phyloP scores from a whole-genome alignment of 129 eudicot species.

The Escallonia herrerae region DNA sequence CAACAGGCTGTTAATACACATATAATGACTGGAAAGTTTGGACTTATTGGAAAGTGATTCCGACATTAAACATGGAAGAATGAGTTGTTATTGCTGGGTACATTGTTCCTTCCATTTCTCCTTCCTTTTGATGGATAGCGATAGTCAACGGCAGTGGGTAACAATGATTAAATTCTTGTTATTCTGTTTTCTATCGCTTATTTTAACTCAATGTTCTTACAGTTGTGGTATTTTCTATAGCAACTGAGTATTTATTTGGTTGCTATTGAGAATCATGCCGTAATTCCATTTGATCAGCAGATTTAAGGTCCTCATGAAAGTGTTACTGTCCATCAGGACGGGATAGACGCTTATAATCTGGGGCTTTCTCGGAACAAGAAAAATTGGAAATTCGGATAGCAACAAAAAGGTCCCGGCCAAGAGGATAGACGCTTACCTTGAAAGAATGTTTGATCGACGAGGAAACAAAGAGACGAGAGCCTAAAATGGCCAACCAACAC shows the following conservation, averaged over 20 bases:
- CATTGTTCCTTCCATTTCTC: conserved; percentile 11
- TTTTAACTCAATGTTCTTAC: not conserved
- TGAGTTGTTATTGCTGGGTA: conserved; percentile 39
- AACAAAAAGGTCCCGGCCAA: too few relatives aligned
- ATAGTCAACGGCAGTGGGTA: conserved; percentile 31
- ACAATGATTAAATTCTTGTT: conserved; percentile 3
- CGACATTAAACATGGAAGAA: conserved; percentile 85
- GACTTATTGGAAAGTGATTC: conserved; percentile 50
- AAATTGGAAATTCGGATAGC: too few relatives aligned
- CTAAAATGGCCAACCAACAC: too few relatives aligned
- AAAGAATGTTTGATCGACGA: too few relatives aligned
- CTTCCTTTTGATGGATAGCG: conserved; percentile 2
- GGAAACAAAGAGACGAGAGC: too few relatives aligned
- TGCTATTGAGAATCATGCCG: not conserved
- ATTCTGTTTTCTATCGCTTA: not conserved
- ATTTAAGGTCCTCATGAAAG: not conserved
- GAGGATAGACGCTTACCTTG: too few relatives aligned
- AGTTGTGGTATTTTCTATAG: too few relatives aligned
- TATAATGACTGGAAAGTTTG: conserved; percentile 40
- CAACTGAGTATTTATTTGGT: too few relatives aligned
- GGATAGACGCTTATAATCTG: not conserved
- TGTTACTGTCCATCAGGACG: not conserved
- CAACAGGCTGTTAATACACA: conserved; percentile 44
- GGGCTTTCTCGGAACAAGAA: not conserved
- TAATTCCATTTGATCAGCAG: not conserved